Evolutionary conservation across 768 basidiomycete species (phyloP), one percentile per base, ranked within the genome.

Genomic region (Xerocomus brunneocitrinus): DNA sequence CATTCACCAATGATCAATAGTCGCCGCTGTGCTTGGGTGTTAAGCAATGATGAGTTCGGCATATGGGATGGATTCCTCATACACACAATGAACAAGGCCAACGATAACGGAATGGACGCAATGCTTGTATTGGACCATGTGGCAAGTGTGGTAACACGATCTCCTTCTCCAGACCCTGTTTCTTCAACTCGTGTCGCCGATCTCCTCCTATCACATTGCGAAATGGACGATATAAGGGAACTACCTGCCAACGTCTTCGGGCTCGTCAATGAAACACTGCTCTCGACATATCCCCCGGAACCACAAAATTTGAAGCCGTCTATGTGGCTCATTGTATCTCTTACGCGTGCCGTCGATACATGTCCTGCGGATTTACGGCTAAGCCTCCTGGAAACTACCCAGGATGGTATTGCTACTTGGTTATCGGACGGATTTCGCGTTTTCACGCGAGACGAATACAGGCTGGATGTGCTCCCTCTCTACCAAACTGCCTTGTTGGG

Each of bases 261-360:
- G 42, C 79, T 88, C 50, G 73, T 83, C 49, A 81, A 83, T 54
- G 78, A 81, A 40, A 80, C 80, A 0, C 72, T 91, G 53, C 68
- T 72, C 22, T 74, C 78, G 8, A 78, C 79, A 8, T 91, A 91
- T 68, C 89, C 89, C 0, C 85, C 87, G 0, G 77, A 77, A 19
- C 74, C 78, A 4, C 71, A 73, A 44, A 78, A 80, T 59, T 74
- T 77, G 62, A 74, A 78, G 48, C 74, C 76, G 35, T 77, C 79
- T 34, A 71, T 80, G 55, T 90, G 87, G 87, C 71, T 87, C 57
- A 69, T 83, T 19, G 72, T 82, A 36, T 76, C 84, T 4, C 67
- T 89, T 49, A 76, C 75, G 41, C 68, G 72, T 7, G 62, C 79
- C 4, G 69, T 91, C 38, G 84, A 85, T 52, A 58, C 67, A 0